These are phyloP conservation scores for Heterobasidion occidentale DNA, from an alignment of 1,284 basidiomycete genomes.

Conservation along the genomic window DNA sequence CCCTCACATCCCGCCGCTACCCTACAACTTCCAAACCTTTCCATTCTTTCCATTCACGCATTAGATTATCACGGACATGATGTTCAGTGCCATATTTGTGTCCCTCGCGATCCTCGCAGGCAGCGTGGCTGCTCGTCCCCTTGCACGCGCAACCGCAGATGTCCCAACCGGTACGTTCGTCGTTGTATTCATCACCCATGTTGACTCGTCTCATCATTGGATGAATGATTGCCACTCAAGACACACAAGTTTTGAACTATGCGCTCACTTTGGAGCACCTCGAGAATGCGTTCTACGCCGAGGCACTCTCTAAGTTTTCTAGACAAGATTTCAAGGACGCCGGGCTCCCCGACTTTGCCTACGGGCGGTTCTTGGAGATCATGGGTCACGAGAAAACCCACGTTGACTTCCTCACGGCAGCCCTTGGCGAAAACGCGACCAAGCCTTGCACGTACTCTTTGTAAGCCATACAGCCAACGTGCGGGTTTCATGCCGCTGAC, in stretches of 20 bases:
- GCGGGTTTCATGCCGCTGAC: neutral
- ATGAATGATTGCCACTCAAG: slow-evolving; percentile 12
- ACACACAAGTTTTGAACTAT: slow-evolving; percentile 41
- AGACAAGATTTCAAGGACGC: slow-evolving; percentile 42
- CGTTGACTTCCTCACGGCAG: slow-evolving; percentile 30
- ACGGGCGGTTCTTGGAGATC: slow-evolving; percentile 46
- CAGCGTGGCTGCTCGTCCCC: slow-evolving; percentile 5
- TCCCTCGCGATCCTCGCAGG: slow-evolving; percentile 4
- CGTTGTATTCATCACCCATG: neutral
- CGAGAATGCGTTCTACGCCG: slow-evolving; percentile 55
- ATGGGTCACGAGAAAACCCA: slow-evolving; percentile 45
- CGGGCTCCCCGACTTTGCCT: slow-evolving; percentile 43
- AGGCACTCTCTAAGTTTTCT: slow-evolving; percentile 36
- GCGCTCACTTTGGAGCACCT: slow-evolving; percentile 66
- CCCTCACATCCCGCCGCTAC: neutral
- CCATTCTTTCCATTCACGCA: neutral
- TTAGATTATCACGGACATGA: neutral
- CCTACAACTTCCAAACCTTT: neutral
- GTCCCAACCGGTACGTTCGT: slow-evolving; percentile 8
- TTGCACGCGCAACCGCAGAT: slow-evolving; percentile 2
- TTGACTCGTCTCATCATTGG: neutral
- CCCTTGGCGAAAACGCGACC: slow-evolving; percentile 45
- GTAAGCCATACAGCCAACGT: slow-evolving; percentile 25
- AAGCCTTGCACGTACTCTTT: slow-evolving; percentile 54
- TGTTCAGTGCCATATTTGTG: slow-evolving; percentile 4